Evolutionary conservation across 768 basidiomycete species (phyloP).

Genomic region (Mycena vulgaris): DNA sequence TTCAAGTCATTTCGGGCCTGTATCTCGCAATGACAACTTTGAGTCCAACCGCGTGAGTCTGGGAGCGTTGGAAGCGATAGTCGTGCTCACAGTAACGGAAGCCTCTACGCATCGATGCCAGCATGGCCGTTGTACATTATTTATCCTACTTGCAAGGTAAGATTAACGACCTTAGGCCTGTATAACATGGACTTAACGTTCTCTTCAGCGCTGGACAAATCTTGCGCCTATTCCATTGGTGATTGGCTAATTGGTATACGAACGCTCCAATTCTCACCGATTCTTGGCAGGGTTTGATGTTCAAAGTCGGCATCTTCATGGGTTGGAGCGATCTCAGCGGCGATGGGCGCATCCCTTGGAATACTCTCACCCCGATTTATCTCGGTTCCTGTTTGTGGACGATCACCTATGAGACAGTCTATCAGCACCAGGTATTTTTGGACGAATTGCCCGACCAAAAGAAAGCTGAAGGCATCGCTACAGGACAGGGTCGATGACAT

Average conservation of each 20-base stretch:
- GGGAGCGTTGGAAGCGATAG: background rate
- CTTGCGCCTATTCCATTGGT: constrained; percentile 49
- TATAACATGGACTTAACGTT: background rate
- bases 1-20: constrained; percentile 43
- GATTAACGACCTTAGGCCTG: too few species aligned
- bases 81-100: background rate
- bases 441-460: too few species aligned
- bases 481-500: constrained; percentile 73
- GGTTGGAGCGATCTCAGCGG: constrained; percentile 47
- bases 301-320: constrained; percentile 50
- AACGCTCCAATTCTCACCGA: background rate
- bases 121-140: constrained; percentile 50
- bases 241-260: background rate
- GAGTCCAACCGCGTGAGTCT: constrained; percentile 40
- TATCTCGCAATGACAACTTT: constrained; percentile 39
- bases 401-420: constrained; percentile 49
- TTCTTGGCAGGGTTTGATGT: constrained; percentile 47
- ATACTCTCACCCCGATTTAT: constrained; percentile 43
- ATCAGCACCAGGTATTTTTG: constrained; percentile 48
- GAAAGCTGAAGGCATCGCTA: too few species aligned
- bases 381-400: constrained; percentile 47
- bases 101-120: constrained; percentile 43
- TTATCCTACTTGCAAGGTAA: constrained; percentile 52
- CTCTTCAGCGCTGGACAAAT: constrained; percentile 45
- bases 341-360: constrained; percentile 41